Conservation (phyloP, 2,329 filamentous ascomycete genomes). For the Fusarium pseudograminearum region DNA sequence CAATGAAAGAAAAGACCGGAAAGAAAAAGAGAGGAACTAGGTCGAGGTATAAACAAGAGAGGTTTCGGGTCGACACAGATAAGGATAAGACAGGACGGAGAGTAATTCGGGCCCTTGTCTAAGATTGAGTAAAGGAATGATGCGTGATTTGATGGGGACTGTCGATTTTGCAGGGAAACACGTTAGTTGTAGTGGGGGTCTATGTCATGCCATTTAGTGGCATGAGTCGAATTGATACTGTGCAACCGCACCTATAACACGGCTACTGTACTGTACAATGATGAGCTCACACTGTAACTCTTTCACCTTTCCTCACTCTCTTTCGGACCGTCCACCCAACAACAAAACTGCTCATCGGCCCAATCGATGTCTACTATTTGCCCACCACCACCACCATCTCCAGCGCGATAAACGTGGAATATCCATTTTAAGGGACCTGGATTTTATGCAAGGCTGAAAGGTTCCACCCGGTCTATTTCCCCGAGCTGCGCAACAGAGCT, state of each 20-base stretch:
- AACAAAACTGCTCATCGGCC: conserved; percentile 41
- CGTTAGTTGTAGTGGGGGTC: conserved; percentile 46
- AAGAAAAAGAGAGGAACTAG: conserved; percentile 21
- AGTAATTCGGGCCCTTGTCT: conserved; percentile 32
- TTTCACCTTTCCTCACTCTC: conserved; percentile 8
- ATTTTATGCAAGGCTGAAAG: conserved; percentile 42
- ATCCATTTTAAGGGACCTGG: conserved; percentile 30
- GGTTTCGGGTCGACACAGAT: conserved; percentile 16
- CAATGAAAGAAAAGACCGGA: conserved; percentile 33
- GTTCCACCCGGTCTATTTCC: conserved; percentile 32
- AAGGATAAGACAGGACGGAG: conserved; percentile 37
- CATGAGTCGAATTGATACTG: conserved; percentile 29
- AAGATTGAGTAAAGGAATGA: conserved; percentile 38
- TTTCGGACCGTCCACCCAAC: conserved; percentile 42
- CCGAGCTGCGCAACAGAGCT: conserved; percentile 15
- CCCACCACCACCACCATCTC: conserved; percentile 32
- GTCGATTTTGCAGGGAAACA: conserved; percentile 44
- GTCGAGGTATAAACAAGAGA: conserved; percentile 33
- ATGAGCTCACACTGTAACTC: conserved; percentile 10
- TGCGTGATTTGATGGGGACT: conserved; percentile 51
- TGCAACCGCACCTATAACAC: accelerated
- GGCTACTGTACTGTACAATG: conserved; percentile 15
- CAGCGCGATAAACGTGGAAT: conserved; percentile 9
- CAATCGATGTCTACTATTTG: conserved; percentile 43
- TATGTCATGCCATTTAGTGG: conserved; percentile 44